Base-by-base conservation (phyloP, 139 green algal genomes). In the Volvox africanus region DNA sequence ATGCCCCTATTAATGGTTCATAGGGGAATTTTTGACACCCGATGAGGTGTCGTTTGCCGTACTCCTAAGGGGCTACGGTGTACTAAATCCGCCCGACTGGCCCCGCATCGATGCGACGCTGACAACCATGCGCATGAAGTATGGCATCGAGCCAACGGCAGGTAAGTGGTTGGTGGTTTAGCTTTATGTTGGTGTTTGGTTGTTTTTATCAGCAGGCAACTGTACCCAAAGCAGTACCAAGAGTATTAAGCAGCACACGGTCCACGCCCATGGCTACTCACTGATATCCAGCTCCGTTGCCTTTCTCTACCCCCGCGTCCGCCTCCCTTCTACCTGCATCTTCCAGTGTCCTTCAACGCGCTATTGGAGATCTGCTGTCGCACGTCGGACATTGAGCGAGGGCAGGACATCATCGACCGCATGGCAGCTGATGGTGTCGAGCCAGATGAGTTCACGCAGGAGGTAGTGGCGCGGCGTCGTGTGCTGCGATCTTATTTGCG, bases 31-130 rank as follows among this genome's bases (percentile, higher is more conserved):
- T 61, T 94, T 98, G 82, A 9, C 91, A 61, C 96, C 96, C 6
- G 97, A 99, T 89, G 97, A 98, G 71, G 93, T 99, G 2, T 94
- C 96, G 1, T 99, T 98, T 92, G 92, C 92, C 2, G 95, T 98
- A 28, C 83, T 99, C 89, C 92, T 98, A 65, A 89, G 96, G 0
- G 97, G 97, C 22, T 98, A 98, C 77, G 97, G 97, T 87, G 87
- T 61, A 5, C 50, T 69, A 0, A 88, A 94, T 26, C 96, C 96
- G 14, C 96, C 97, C 26, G 91, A 94, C 28, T 99, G 97, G 97
- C 86, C 87, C 0, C 87, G 88, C 0, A 98, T 99, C 26, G 95
- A 95, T 62, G 22, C 88, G 28, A 91, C 93, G 33, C 86, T 99
- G 26, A 94, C 91, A 0, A 90, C 80, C 2, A 98, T 99, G 97